Evolutionary conservation across 306 rosid genomes (phyloP).

Genomic region (Glycine latifolia): DNA sequence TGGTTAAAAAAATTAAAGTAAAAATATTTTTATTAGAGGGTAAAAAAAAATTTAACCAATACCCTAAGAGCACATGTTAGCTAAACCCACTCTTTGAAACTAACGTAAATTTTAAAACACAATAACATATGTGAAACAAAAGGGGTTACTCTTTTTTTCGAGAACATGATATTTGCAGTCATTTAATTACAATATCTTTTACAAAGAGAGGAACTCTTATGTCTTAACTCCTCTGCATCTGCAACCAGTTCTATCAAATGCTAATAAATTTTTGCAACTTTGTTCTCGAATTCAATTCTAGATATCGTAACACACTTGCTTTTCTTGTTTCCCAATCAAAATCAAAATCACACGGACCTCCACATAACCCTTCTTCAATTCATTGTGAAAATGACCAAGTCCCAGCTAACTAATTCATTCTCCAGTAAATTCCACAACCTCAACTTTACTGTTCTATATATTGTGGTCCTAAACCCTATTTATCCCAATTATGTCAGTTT

Average conservation of each 20-base stretch:
- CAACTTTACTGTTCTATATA: not conserved
- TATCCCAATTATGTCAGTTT: conserved; percentile 25
- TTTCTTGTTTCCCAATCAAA: conserved; percentile 7
- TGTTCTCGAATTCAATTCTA: conserved; percentile 1
- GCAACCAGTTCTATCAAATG: not conserved
- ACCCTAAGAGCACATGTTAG: no score
- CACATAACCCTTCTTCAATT: not conserved
- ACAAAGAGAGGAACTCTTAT: not conserved
- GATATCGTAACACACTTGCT: conserved; percentile 5
- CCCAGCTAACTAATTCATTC: conserved; percentile 14
- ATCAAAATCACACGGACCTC: not conserved
- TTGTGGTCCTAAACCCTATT: conserved; percentile 21
- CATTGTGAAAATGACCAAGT: not conserved
- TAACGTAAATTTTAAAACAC: no score
- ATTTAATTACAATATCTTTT: not conserved
- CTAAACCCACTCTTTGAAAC: no score
- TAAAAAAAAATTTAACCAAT: no score
- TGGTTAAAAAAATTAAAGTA: no score
- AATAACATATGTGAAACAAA: not conserved
- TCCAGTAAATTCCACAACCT: not conserved
- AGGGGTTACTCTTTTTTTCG: not conserved
- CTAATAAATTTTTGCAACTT: conserved; percentile 4
- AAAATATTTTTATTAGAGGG: no score
- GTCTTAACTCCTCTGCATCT: not conserved
- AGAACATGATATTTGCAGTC: not conserved